Conservation (phyloP, 139 green algal species). For the Chlorella sp. region DNA sequence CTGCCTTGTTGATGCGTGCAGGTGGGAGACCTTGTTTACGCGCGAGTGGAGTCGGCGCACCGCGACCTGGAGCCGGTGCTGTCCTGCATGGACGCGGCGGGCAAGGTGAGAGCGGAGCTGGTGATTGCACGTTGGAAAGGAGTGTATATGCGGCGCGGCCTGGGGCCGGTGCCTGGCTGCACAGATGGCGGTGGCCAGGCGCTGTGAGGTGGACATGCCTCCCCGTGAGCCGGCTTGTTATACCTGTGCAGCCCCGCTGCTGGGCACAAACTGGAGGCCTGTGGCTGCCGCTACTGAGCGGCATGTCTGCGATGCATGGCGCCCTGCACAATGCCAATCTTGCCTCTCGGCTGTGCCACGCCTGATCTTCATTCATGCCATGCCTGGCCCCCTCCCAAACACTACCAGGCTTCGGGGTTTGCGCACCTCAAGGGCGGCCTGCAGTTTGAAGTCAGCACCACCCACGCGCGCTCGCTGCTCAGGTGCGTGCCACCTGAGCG, state of each 20-base stretch:
- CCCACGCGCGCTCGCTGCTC: slow-evolving; percentile 57
- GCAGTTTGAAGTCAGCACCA: slow-evolving; percentile 41
- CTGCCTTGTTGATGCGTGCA: background rate
- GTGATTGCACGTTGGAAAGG: no score
- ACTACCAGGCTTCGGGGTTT: slow-evolving; percentile 59
- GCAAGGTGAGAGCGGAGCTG: slow-evolving; percentile 43
- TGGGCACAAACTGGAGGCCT: no score
- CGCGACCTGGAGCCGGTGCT: slow-evolving; percentile 75
- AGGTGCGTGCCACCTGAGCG: background rate
- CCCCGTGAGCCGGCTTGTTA: no score
- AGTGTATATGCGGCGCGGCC: no score
- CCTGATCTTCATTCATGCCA: background rate
- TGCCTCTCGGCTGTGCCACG: background rate
- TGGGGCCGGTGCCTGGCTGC: no score
- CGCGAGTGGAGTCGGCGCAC: slow-evolving; percentile 65
- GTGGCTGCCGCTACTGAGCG: no score
- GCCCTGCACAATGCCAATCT: background rate
- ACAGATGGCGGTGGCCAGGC: no score
- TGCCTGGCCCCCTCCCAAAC: background rate
- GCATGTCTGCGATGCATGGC: background rate
- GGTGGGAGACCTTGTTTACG: slow-evolving; percentile 80
- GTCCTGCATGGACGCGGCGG: slow-evolving; percentile 68
- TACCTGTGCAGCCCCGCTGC: no score
- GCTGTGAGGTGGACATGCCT: no score
- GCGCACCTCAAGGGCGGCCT: slow-evolving; percentile 72